Evolutionary conservation across 148 eudicot species (phyloP).

Genomic region (Spergularia bocconei): DNA sequence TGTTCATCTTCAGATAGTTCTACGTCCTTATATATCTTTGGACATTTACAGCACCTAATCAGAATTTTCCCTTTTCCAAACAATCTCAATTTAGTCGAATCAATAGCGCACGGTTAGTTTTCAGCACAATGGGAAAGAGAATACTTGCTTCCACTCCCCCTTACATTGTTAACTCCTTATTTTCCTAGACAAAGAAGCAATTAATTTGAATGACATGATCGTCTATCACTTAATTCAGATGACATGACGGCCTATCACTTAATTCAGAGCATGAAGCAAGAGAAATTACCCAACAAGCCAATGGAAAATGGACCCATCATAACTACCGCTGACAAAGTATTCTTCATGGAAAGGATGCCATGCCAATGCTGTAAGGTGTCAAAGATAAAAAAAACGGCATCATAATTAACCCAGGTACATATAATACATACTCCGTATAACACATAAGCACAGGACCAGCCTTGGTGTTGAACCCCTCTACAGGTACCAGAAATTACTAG

Average conservation of each 20-base stretch:
- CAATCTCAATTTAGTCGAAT: not conserved
- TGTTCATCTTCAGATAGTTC: not conserved
- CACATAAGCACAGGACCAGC: not conserved
- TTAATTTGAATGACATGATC: not conserved
- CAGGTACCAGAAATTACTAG: not conserved
- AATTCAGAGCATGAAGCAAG: slow-evolving; percentile 7
- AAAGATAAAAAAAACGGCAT: not conserved
- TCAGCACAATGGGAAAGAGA: not conserved
- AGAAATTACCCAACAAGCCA: slow-evolving; percentile 92
- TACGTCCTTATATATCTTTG: not conserved
- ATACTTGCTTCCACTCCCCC: not conserved
- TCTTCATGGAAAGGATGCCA: slow-evolving; percentile 99
- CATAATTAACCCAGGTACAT: not conserved
- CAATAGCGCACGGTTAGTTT: not conserved
- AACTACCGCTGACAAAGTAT: slow-evolving; percentile 97
- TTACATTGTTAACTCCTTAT: not conserved
- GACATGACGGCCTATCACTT: not conserved
- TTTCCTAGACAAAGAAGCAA: slow-evolving; percentile 3
- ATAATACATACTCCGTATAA: too few relatives aligned
- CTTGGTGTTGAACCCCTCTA: not conserved
- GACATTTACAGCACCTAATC: not conserved
- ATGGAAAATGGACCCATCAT: slow-evolving; percentile 95
- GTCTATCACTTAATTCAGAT: not conserved
- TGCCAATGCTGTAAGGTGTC: slow-evolving; percentile 61
- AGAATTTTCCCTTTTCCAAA: not conserved